Evolutionary conservation across 192 early-diverging fungal species (phyloP).

Genomic region (Linderina pennispora): DNA sequence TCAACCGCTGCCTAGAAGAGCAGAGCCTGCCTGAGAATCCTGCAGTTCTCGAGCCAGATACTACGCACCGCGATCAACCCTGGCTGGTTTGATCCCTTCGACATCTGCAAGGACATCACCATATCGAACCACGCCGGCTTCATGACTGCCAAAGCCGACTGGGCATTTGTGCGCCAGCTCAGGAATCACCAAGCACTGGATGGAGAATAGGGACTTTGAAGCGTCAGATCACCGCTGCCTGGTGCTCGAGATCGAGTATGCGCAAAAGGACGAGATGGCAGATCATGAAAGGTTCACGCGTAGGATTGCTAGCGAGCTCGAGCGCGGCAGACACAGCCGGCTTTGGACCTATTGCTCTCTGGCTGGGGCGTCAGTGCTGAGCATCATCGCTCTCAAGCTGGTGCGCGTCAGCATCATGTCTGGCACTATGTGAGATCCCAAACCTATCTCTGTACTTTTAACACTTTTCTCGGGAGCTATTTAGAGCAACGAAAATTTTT

Average conservation of each 20-base stretch:
- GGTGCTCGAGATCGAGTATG: conserved; percentile 49
- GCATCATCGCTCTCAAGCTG: conserved; percentile 17
- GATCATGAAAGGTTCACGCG: conserved; percentile 20
- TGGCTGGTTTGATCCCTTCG: conserved; percentile 72
- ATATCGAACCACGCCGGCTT: conserved; percentile 60
- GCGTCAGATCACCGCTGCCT: conserved; percentile 70
- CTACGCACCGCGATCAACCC: conserved; percentile 57
- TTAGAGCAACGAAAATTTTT: too few relatives aligned
- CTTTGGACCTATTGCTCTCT: conserved; percentile 38
- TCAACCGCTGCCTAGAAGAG: conserved; percentile 15
- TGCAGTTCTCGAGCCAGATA: conserved; percentile 27
- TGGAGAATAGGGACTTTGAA: conserved; percentile 59
- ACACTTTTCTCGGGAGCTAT: too few relatives aligned
- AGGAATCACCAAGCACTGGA: conserved; percentile 43
- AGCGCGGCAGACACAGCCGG: conserved; percentile 9
- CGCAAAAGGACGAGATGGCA: conserved; percentile 16
- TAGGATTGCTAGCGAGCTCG: conserved; percentile 16
- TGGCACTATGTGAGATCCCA: background rate
- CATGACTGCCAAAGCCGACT: conserved; percentile 68
- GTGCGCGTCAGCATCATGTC: conserved; percentile 7
- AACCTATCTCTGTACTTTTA: too few relatives aligned
- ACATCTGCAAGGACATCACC: conserved; percentile 53
- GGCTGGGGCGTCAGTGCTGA: conserved; percentile 12
- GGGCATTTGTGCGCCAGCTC: conserved; percentile 58
- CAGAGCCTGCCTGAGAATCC: conserved; percentile 10